These are phyloP conservation scores for Anthracocystis walkeri DNA, from an alignment of 1,284 basidiomycete genomes.

Conservation along the genomic window DNA sequence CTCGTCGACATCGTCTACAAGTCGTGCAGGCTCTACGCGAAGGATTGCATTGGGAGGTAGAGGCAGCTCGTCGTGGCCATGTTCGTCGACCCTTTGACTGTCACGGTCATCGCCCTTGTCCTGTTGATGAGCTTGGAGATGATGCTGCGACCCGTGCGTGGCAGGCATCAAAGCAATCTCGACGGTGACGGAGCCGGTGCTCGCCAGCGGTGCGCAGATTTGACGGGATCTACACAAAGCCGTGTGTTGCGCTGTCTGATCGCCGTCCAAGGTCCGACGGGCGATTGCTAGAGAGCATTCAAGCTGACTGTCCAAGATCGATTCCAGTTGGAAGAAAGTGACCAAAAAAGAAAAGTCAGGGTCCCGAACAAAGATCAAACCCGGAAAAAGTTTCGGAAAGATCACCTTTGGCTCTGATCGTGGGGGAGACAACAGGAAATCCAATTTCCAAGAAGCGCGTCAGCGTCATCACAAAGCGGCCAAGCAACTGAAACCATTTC, in stretches of 20 bases:
- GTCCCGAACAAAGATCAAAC: constrained; percentile 2
- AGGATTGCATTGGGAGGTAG: constrained; percentile 19
- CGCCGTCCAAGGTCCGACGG: background rate
- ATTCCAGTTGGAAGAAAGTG: background rate
- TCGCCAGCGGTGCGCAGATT: background rate
- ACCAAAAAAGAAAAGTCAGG: constrained; percentile 5
- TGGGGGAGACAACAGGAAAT: background rate
- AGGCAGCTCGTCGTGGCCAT: constrained; percentile 11
- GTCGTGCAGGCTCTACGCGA: constrained; percentile 7
- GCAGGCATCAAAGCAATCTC: constrained; percentile 6
- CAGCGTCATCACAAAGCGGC: constrained; percentile 7
- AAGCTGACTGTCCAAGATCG: background rate
- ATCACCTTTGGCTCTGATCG: background rate
- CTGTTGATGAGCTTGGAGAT: background rate
- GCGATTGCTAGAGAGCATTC: constrained; percentile 1
- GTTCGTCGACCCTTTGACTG: background rate
- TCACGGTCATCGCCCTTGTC: background rate
- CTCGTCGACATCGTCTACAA: constrained; percentile 54
- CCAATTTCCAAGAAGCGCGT: constrained; percentile 5
- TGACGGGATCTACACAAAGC: background rate
- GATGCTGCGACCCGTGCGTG: background rate
- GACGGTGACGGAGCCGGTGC: background rate
- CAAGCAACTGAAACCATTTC: too few relatives aligned
- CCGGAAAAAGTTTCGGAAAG: too few relatives aligned
- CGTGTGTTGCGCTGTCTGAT: background rate